A percentile compares a stretch with the other conserved stretches of the same genome.
phyloP scores from a whole-genome alignment of 495 filamentous ascomycete species.

The Penicillium waksmanii region DNA sequence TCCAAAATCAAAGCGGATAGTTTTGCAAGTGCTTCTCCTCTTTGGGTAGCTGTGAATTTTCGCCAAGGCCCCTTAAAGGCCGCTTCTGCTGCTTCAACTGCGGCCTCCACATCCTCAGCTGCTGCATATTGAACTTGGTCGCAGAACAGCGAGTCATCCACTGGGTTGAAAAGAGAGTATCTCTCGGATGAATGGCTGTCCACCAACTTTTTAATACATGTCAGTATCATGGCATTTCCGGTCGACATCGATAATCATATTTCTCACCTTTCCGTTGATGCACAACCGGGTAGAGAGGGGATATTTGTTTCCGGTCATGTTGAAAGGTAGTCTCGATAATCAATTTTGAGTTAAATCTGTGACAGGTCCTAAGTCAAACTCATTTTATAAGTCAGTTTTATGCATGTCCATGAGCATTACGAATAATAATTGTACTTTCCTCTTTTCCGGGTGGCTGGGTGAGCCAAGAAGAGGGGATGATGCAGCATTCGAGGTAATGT shows the following conservation, averaged over 20 bases:
- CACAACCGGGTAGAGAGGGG: background rate
- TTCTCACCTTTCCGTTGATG: constrained; percentile 1
- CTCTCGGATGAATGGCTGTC: background rate
- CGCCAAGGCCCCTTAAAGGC: background rate
- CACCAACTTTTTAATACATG: background rate
- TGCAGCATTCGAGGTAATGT: background rate
- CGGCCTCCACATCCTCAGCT: background rate
- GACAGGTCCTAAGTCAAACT: background rate
- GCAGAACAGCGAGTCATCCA: background rate
- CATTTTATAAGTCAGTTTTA: no score
- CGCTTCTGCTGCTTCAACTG: background rate
- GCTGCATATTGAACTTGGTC: constrained; percentile 3
- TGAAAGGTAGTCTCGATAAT: background rate
- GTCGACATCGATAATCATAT: background rate
- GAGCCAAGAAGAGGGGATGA: constrained; percentile 1
- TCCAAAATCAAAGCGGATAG: background rate
- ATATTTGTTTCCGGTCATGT: background rate
- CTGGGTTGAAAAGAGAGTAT: background rate
- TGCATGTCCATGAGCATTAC: no score
- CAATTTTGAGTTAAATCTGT: background rate
- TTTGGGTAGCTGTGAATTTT: background rate
- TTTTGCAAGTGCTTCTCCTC: background rate
- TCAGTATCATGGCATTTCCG: background rate
- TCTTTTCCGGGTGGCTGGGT: background rate
- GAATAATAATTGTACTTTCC: no score